phyloP scores from a whole-genome alignment of 495 filamentous ascomycete species.

The Geopyxis carbonaria region DNA sequence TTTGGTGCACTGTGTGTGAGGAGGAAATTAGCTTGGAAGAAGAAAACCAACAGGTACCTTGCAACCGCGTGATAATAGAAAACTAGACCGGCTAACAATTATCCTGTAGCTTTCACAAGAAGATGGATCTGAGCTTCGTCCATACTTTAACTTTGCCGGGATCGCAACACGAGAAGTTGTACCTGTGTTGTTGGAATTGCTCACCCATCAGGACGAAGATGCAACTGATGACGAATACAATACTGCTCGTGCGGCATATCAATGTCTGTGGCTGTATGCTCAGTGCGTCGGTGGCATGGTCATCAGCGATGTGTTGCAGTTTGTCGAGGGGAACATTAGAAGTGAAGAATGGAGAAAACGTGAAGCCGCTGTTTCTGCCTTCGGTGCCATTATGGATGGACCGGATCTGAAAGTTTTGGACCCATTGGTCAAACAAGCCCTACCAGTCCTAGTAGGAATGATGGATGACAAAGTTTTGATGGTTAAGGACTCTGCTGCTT shows the following conservation, averaged over 20 bases:
- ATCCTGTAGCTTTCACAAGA: constrained; percentile 41
- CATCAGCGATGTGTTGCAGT: constrained; percentile 64
- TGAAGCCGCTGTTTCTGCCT: constrained; percentile 94
- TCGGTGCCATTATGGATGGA: constrained; percentile 97
- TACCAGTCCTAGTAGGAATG: constrained; percentile 80
- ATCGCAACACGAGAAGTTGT: constrained; percentile 84
- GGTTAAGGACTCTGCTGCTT: constrained; percentile 94
- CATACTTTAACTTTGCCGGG: constrained; percentile 79
- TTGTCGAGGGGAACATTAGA: constrained; percentile 82
- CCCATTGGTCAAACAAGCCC: constrained; percentile 83
- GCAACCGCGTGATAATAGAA: constrained; percentile 10
- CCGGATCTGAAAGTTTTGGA: constrained; percentile 77
- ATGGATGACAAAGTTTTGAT: constrained; percentile 82
- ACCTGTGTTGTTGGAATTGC: constrained; percentile 69
- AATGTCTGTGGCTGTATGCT: constrained; percentile 87
- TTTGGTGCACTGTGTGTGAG: constrained; percentile 99
- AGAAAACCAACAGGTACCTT: constrained; percentile 67
- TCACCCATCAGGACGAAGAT: constrained; percentile 96
- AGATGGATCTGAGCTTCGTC: constrained; percentile 56
- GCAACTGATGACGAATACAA: constrained; percentile 95
- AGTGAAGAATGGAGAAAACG: constrained; percentile 80
- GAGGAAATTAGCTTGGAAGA: constrained; percentile 96
- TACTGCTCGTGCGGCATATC: constrained; percentile 82
- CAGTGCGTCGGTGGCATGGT: constrained; percentile 71
- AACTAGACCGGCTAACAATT: not conserved